Base-by-base conservation (phyloP, 345 rosid species). In the Zanthoxylum bungeanum region DNA sequence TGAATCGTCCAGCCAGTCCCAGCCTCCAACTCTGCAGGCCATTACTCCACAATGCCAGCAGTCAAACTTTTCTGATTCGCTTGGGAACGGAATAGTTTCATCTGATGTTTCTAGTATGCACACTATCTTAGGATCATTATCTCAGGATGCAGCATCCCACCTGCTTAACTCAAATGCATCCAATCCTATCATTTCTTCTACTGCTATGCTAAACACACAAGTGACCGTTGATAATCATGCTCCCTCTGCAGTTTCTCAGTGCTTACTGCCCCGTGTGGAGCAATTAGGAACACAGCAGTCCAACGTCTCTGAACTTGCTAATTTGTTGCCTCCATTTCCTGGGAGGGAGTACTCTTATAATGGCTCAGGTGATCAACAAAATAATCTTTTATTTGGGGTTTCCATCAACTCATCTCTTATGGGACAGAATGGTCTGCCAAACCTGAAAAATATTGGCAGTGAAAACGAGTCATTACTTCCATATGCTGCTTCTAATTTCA, bases 381-480 rank as follows among this genome's bases (percentile, higher is more conserved):
- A 70, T 73, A 79, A 76, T 51, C 71, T 79, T n/a, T 56, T 84
- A 49, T 84, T 82, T 68, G 85, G 88, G 24, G 85, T 84, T 46
- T 82, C 75, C 74, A 84, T 82, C 16, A 85, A 84, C 56, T 60
- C 88, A 21, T 70, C 85, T 36, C 75, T 81, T 52, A 73, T 79
- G 85, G 63, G 80, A 77, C 85, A 79, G 76, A 79, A 79, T 60
- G 85, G 78, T 36, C 77, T 82, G 66, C 62, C 81, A 22, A 81
- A 71, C 30, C 75, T 82, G 58, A 79, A 81, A 74, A 75, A 69
- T 5, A 66, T 73, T 33, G 76, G 82, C 77, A 61, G 44, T 64
- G 88, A 84, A 68, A 73, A 74, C 58, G 79, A 75, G 25, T 74
- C 79, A 0, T 53, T 78, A 68, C 69, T 75, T 55, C 83, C 87